phyloP scores from a whole-genome alignment of 164 flowering plant genomes.

The Vitis rotundifolia region DNA sequence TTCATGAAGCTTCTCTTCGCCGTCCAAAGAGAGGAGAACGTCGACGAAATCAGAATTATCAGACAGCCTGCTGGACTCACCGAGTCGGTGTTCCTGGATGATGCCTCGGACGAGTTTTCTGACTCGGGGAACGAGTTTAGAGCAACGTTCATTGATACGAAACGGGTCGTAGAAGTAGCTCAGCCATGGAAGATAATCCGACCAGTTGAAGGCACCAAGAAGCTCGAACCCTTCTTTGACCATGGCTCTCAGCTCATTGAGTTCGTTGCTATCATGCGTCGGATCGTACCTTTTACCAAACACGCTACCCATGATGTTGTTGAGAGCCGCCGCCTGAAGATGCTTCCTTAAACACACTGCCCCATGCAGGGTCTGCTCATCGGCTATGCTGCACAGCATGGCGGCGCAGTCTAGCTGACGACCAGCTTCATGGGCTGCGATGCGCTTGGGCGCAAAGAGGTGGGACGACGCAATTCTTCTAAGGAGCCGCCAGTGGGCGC shows the following conservation, averaged over 20 bases:
- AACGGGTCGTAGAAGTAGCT: constrained; percentile 49
- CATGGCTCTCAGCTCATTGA: constrained; percentile 39
- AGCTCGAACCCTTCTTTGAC: constrained; percentile 82
- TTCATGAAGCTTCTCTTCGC: constrained; percentile 29
- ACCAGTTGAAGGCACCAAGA: constrained; percentile 75
- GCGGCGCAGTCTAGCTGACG: constrained; percentile 41
- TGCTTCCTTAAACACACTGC: constrained; percentile 39
- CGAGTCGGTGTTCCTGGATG: constrained; percentile 34
- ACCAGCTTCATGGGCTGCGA: constrained; percentile 44
- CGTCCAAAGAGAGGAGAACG: constrained; percentile 29
- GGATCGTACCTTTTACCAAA: constrained; percentile 56
- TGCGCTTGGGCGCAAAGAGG: constrained; percentile 55
- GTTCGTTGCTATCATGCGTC: constrained; percentile 18
- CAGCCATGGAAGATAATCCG: constrained; percentile 69
- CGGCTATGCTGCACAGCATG: constrained; percentile 38
- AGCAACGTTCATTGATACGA: constrained; percentile 41
- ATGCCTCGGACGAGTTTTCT: constrained; percentile 40
- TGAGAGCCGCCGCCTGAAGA: constrained; percentile 56
- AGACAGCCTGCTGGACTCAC: not conserved
- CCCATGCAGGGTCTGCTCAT: constrained; percentile 33
- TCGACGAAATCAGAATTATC: constrained; percentile 30
- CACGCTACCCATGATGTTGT: constrained; percentile 65
- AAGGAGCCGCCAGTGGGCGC: constrained; percentile 71
- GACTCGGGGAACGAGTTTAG: constrained; percentile 57
- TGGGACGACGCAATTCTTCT: constrained; percentile 64